Conservation (phyloP, 2,329 filamentous ascomycete species). For the Sporothrix globosa region DNA sequence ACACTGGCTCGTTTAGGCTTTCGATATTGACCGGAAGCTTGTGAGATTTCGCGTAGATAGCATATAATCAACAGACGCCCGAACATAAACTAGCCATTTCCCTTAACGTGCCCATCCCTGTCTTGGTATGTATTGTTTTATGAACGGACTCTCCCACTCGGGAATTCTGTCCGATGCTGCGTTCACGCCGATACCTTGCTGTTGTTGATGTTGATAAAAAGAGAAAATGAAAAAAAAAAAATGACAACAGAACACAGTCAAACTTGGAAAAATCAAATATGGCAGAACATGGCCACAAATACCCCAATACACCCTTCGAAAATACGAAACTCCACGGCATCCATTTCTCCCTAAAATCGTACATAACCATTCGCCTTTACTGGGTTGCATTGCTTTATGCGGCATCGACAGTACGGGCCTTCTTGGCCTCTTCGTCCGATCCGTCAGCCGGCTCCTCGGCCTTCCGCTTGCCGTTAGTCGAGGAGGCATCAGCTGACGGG, state of each 20-base stretch:
- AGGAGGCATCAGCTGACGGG: constrained; percentile 38
- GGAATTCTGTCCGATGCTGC: neutral
- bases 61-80: neutral
- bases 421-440: constrained; percentile 45
- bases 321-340: neutral
- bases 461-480: constrained; percentile 50
- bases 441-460: constrained; percentile 44
- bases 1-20: neutral
- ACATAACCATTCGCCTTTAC: neutral
- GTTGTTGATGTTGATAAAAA: neutral
- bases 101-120: neutral
- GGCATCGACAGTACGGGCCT: constrained; percentile 38
- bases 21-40: neutral
- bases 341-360: constrained; percentile 2
- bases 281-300: neutral
- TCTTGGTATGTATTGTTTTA: constrained; percentile 19
- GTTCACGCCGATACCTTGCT: neutral
- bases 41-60: neutral
- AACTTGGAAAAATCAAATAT: neutral
- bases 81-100: neutral
- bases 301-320: neutral
- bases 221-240: neutral
- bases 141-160: neutral
- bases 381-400: neutral
- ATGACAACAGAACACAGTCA: neutral